These are phyloP conservation scores for Pinus taeda DNA, from an alignment of 75 land plant genomes.

Conservation along the genomic window DNA sequence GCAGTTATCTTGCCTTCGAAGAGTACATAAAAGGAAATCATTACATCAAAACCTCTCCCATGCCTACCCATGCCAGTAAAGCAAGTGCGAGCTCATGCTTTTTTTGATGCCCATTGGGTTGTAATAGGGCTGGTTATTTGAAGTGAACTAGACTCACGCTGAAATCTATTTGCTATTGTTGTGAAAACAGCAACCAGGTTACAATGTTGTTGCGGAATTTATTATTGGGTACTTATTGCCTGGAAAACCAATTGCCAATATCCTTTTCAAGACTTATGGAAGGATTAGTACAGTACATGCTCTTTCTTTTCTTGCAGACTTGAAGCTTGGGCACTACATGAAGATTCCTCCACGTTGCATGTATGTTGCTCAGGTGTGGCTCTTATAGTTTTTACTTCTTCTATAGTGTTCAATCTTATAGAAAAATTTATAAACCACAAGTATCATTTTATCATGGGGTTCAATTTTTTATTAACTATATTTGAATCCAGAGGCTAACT, in stretches of 20 bases:
- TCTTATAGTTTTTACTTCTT: background rate
- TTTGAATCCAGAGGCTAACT: background rate
- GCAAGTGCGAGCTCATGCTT: too few species aligned
- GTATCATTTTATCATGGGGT: background rate
- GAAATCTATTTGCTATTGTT: background rate
- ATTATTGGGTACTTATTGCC: conserved; percentile 37
- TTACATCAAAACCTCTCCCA: too few species aligned
- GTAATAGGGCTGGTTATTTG: background rate
- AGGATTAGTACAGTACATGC: conserved; percentile 37
- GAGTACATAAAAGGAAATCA: too few species aligned
- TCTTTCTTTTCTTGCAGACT: conserved; percentile 31
- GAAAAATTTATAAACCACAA: background rate
- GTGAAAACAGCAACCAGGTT: conserved; percentile 26
- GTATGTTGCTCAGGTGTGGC: conserved; percentile 32
- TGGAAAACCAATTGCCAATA: conserved; percentile 45
- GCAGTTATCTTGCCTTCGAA: too few species aligned
- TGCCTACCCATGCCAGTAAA: too few species aligned
- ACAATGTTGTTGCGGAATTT: conserved; percentile 41
- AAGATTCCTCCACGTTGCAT: conserved; percentile 48
- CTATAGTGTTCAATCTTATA: background rate
- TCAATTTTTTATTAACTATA: too few species aligned
- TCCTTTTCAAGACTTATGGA: conserved; percentile 43
- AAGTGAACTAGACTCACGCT: background rate
- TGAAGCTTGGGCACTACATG: conserved; percentile 48
- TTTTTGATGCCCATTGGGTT: background rate